A percentile compares a stretch with the other conserved stretches of the same genome.
These are phyloP conservation scores for Syzygium grande DNA, from an alignment of 345 rosid species.

Conservation along the genomic window DNA sequence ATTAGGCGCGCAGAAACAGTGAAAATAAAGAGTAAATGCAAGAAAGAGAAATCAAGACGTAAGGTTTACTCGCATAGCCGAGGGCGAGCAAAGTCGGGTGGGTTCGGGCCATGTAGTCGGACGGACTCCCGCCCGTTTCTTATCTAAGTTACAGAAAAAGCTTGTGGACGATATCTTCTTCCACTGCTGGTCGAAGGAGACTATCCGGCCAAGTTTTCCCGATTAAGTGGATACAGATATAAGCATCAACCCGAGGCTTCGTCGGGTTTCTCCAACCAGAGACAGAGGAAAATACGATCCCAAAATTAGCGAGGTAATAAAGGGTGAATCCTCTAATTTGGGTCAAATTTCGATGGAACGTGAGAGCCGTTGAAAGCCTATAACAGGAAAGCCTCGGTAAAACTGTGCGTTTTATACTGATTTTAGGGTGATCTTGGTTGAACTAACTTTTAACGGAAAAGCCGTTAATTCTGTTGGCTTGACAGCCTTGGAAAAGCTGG, in stretches of 20 bases:
- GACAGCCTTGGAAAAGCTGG: not conserved
- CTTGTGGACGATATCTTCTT: not conserved
- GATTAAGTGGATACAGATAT: not conserved
- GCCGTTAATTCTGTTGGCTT: not conserved
- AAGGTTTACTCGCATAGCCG: too few species aligned
- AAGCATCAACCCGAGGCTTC: too few species aligned
- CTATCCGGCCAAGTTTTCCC: not conserved
- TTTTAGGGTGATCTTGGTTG: not conserved
- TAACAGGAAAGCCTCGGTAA: not conserved
- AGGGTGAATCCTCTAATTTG: not conserved
- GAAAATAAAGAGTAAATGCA: too few species aligned
- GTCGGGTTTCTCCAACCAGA: too few species aligned
- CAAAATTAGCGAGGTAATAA: too few species aligned
- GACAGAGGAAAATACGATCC: too few species aligned
- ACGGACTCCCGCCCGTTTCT: not conserved
- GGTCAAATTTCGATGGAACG: not conserved
- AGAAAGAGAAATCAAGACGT: too few species aligned
- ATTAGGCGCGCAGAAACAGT: too few species aligned
- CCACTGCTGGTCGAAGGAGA: not conserved
- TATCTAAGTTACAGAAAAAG: not conserved
- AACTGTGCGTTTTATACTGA: not conserved
- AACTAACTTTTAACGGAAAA: not conserved
- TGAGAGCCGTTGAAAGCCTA: not conserved
- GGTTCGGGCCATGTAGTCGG: not conserved
- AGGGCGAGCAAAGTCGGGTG: too few species aligned